These are phyloP conservation scores for Hypoxylon intermedium DNA, from an alignment of 495 filamentous ascomycete genomes.

Conservation along the genomic window DNA sequence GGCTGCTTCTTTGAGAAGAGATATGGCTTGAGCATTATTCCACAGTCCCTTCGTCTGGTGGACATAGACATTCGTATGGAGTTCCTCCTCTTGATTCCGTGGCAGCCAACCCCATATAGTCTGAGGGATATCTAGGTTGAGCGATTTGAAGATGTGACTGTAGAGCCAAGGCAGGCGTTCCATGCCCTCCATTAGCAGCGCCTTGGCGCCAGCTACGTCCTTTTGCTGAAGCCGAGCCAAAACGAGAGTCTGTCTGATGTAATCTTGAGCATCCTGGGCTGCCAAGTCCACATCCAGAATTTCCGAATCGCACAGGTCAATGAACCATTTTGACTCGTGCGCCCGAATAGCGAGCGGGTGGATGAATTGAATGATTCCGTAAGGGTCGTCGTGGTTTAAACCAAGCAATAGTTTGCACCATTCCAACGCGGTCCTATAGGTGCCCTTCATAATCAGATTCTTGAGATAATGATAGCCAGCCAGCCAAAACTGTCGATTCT, in stretches of 20 bases:
- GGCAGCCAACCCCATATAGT: conserved; percentile 82
- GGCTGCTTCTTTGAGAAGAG: conserved; percentile 76
- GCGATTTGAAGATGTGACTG: conserved; percentile 73
- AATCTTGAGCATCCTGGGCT: conserved; percentile 48
- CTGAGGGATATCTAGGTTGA: conserved; percentile 75
- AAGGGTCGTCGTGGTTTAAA: conserved; percentile 82
- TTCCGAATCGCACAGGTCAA: conserved; percentile 70
- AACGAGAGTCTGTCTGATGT: conserved; percentile 74
- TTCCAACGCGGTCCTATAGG: conserved; percentile 89
- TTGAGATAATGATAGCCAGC: conserved; percentile 86
- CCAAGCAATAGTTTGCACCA: conserved; percentile 87
- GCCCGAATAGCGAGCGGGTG: conserved; percentile 85
- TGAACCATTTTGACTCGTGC: conserved; percentile 74
- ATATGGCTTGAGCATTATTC: conserved; percentile 77
- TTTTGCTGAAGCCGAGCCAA: conserved; percentile 76
- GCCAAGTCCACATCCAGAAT: conserved; percentile 49
- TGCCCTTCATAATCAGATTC: conserved; percentile 86
- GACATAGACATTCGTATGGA: conserved; percentile 82
- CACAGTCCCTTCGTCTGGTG: conserved; percentile 84
- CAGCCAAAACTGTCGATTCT: conserved; percentile 93
- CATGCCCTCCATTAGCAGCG: conserved; percentile 69
- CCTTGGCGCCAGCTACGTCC: conserved; percentile 67
- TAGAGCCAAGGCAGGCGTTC: conserved; percentile 81
- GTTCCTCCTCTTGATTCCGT: conserved; percentile 68
- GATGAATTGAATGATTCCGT: conserved; percentile 76